Conservation (phyloP, 2,329 filamentous ascomycete genomes). For the Stagonosporopsis tanaceti region DNA sequence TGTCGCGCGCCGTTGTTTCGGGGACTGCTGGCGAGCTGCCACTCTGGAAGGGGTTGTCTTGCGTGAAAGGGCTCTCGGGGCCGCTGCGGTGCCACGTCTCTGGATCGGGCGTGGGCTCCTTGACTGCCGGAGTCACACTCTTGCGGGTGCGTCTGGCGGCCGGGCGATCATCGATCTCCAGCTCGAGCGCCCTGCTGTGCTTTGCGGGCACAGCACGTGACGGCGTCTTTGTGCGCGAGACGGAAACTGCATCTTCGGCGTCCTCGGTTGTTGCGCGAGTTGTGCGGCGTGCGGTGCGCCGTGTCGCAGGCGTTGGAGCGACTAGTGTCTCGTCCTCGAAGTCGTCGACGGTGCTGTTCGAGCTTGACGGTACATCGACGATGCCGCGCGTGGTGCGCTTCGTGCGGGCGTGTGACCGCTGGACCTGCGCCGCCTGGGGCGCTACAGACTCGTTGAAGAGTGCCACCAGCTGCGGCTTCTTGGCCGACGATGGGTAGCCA, state of each 20-base stretch:
- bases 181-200: constrained; percentile 51
- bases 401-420: constrained; percentile 77
- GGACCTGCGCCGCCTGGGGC: constrained; percentile 78
- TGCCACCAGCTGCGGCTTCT: constrained; percentile 86
- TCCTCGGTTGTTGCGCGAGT: constrained; percentile 55
- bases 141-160: constrained; percentile 49
- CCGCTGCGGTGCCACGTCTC: constrained; percentile 53
- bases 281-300: constrained; percentile 43
- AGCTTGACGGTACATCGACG: constrained; percentile 68
- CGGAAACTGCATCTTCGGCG: constrained; percentile 19
- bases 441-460: constrained; percentile 82
- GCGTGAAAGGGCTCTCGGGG: constrained; percentile 76
- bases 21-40: constrained; percentile 71
- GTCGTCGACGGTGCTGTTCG: constrained; percentile 68
- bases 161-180: constrained; percentile 45
- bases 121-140: constrained; percentile 52
- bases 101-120: constrained; percentile 59
- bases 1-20: constrained; percentile 49
- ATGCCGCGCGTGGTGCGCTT: constrained; percentile 91
- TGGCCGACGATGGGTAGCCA: constrained; percentile 84
- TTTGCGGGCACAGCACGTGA: constrained; percentile 53
- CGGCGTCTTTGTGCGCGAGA: constrained; percentile 42
- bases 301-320: constrained; percentile 52
- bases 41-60: constrained; percentile 93
- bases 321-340: constrained; percentile 55